These are phyloP conservation scores for Nepenthes mirabilis DNA, from an alignment of 148 eudicot species.

Conservation along the genomic window DNA sequence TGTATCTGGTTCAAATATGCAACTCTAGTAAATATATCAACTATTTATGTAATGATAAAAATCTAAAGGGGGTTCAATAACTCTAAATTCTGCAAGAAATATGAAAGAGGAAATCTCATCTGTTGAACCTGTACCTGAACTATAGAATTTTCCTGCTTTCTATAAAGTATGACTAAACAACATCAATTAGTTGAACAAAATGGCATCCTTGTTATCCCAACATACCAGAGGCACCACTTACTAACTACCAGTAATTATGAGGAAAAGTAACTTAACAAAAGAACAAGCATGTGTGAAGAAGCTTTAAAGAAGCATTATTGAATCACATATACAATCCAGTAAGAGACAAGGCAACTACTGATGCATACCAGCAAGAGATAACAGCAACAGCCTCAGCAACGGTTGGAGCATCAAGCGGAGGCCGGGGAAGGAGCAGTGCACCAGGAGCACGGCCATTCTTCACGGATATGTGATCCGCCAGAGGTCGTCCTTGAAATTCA, in stretches of 20 bases:
- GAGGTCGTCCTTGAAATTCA: constrained; percentile 82
- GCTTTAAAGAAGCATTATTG: background rate
- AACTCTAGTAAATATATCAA: no score
- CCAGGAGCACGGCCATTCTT: constrained; percentile 89
- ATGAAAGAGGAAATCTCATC: no score
- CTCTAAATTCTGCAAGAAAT: no score
- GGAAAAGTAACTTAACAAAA: background rate
- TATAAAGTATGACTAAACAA: no score
- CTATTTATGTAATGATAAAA: no score
- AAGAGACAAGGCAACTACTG: background rate
- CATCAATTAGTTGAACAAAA: background rate
- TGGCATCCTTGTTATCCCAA: no score
- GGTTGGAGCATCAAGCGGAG: constrained; percentile 79
- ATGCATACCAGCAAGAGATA: constrained; percentile 72
- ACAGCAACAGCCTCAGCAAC: constrained; percentile 94
- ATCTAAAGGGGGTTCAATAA: no score
- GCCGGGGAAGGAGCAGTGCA: constrained; percentile 50
- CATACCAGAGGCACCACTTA: no score
- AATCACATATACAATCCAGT: background rate
- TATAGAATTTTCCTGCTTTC: no score
- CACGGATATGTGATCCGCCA: constrained; percentile 71
- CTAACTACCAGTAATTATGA: no score
- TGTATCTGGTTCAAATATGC: no score
- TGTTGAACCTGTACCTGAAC: no score
- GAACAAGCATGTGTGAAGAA: background rate